Evolutionary conservation across 179 eudicot species (phyloP).

Genomic region (Camellia oleifera): DNA sequence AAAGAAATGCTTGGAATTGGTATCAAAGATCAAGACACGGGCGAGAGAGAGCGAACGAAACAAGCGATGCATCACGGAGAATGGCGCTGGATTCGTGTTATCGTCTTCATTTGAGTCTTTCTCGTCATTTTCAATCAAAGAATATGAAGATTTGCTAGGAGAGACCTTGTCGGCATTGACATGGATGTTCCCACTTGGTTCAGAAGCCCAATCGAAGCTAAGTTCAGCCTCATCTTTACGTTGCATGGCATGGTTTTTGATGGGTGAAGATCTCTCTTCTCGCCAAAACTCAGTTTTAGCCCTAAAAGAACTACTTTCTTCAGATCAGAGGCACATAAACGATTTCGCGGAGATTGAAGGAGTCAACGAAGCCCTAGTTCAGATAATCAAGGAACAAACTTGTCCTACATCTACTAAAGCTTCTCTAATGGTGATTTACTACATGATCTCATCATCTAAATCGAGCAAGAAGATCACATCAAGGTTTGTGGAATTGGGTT

Average conservation of each 20-base stretch:
- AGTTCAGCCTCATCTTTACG: slow-evolving; percentile 38
- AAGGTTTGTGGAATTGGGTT: slow-evolving; percentile 46
- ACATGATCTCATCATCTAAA: slow-evolving; percentile 35
- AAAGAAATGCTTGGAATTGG: slow-evolving; percentile 32
- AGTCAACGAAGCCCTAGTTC: slow-evolving; percentile 40
- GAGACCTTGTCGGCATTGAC: slow-evolving; percentile 41
- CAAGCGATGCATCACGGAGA: slow-evolving; percentile 38
- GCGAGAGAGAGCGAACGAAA: slow-evolving; percentile 79
- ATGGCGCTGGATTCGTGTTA: slow-evolving; percentile 37
- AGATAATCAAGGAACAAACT: slow-evolving; percentile 50
- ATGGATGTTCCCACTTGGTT: slow-evolving; percentile 35
- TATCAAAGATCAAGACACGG: slow-evolving; percentile 31
- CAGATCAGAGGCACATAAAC: slow-evolving; percentile 13
- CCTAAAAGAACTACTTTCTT: slow-evolving; percentile 40
- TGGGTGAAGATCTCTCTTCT: slow-evolving; percentile 34
- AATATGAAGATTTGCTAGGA: slow-evolving; percentile 31
- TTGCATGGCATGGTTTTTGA: slow-evolving; percentile 53
- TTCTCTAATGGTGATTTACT: slow-evolving; percentile 46
- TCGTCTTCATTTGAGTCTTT: slow-evolving; percentile 44
- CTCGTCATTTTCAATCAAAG: slow-evolving; percentile 29
- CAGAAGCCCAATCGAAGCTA: slow-evolving; percentile 30
- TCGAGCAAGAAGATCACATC: slow-evolving; percentile 11
- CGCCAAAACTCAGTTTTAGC: slow-evolving; percentile 40
- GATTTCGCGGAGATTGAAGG: slow-evolving; percentile 40
- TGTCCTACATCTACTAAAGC: slow-evolving; percentile 59